Conservation (phyloP, 2,329 filamentous ascomycete genomes). For the Proliferodiscus dingleyae region DNA sequence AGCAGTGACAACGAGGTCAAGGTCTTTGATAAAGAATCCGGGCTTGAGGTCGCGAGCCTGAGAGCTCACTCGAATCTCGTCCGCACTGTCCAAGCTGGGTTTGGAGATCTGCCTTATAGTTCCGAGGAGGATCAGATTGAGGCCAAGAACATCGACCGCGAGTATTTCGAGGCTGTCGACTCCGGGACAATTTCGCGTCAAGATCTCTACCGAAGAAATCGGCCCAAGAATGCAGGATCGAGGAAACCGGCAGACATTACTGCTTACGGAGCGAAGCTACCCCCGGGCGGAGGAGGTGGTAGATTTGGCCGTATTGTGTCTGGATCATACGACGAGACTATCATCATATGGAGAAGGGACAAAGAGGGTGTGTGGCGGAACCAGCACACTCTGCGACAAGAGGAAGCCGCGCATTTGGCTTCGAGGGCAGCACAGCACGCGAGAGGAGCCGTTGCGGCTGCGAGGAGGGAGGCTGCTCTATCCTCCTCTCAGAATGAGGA, state of each 20-base stretch:
- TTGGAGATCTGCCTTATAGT: conserved; percentile 81
- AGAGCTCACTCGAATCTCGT: conserved; percentile 80
- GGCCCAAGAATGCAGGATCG: conserved; percentile 57
- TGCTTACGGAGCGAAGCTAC: conserved; percentile 78
- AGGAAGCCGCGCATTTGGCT: conserved; percentile 58
- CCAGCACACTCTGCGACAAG: conserved; percentile 69
- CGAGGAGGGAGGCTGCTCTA: too few relatives aligned
- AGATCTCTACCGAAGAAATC: conserved; percentile 31
- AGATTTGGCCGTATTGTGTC: conserved; percentile 93
- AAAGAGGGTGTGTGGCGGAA: conserved; percentile 80
- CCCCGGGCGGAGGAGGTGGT: conserved; percentile 84
- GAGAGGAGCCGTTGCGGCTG: conserved; percentile 1
- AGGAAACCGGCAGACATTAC: conserved; percentile 69
- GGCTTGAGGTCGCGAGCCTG: conserved; percentile 84
- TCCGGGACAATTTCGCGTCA: conserved; percentile 39
- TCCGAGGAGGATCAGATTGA: conserved; percentile 68
- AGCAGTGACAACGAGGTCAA: conserved; percentile 95
- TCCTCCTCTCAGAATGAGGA: too few relatives aligned
- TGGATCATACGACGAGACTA: conserved; percentile 91
- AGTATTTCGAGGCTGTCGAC: conserved; percentile 61
- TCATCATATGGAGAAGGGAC: conserved; percentile 91
- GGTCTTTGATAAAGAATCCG: conserved; percentile 83
- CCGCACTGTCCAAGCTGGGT: conserved; percentile 90
- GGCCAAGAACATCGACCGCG: conserved; percentile 66
- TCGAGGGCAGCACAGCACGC: conserved; percentile 9